Evolutionary conservation across 1,284 basidiomycete genomes (phyloP).

Genomic region (Golubevia pallescens): DNA sequence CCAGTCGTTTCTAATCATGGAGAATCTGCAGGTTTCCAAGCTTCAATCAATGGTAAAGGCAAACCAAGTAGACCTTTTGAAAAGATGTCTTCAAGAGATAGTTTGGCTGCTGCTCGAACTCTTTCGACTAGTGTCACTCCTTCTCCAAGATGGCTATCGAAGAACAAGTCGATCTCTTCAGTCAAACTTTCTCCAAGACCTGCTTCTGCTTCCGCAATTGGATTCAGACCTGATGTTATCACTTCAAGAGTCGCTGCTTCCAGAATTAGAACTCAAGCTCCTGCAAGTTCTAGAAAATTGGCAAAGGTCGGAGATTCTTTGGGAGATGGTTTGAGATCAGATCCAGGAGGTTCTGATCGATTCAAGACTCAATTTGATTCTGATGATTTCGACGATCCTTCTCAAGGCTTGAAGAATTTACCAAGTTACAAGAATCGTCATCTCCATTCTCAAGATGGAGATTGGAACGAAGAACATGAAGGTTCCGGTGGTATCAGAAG

Average conservation of each 20-base stretch:
- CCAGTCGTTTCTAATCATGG: constrained; percentile 22
- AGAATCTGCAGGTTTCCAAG: background rate
- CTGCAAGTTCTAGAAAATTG: background rate
- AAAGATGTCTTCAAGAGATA: constrained; percentile 33
- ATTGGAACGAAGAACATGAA: background rate
- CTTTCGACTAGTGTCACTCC: constrained; percentile 44
- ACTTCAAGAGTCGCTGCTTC: background rate
- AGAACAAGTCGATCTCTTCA: constrained; percentile 12
- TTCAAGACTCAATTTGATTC: background rate
- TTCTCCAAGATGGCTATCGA: constrained; percentile 38
- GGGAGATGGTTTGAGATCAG: background rate
- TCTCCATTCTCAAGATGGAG: background rate
- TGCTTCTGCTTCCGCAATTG: constrained; percentile 26
- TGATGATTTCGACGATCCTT: too few species aligned
- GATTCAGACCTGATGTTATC: background rate
- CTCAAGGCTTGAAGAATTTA: background rate
- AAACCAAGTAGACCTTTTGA: background rate
- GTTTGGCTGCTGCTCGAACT: constrained; percentile 33
- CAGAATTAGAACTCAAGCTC: background rate
- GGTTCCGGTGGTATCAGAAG: background rate
- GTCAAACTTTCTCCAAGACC: constrained; percentile 26
- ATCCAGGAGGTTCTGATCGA: background rate
- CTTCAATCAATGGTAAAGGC: constrained; percentile 8
- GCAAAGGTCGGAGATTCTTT: background rate
- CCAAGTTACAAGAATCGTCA: background rate